Base-by-base conservation (phyloP, 2,329 filamentous ascomycete species). In the Colletotrichum sp. region DNA sequence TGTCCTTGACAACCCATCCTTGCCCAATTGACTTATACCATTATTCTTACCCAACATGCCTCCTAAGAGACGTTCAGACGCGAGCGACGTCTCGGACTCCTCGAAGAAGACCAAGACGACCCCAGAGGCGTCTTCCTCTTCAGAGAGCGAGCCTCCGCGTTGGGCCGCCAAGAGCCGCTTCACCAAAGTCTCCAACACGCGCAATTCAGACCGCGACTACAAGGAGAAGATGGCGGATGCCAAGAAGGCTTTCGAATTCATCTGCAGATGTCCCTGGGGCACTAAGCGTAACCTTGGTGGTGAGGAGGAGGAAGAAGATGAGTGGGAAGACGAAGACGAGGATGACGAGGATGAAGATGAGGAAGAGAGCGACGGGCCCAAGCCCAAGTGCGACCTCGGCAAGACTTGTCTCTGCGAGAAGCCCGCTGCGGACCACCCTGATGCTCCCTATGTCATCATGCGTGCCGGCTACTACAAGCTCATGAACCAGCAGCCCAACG, bases 121-220 rank as follows among this genome's bases (percentile, higher is more conserved):
- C 4, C 18, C 60, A 6, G 28, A 55, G 21, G 55, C 39, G 4
- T 26, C 39, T 24, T 12, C 59, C 32, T 21, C 65, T 30, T 67
- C 24, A 18, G 18, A 39, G 24, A 65, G 21, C 8, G 55, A 61
- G 7, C 48, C 65, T 52, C n/a, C 43, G 13, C 65, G 55, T 12
- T 72, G 71, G 71, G 26, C 67, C n/a, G 21, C 67, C 48, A 78
- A 79, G 69, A 79, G 77, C 21, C 81, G 82, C 66, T 85, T 83
- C 83, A 77, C 82, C 4, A 73, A 67, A 9, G 78, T 84, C 13
- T 86, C 84, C 7, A 83, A 71, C 30, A 85, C 85, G 7, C 81
- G 79, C 36, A 85, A 85, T 72, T 78, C 80, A 18, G 83, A 84
- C 32, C 71, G 69, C 6, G 77, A 80, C 18, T 84, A 83, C 68